A percentile compares a stretch with the other conserved stretches of the same genome.
Evolutionary conservation across 352 stramenopile genomes (phyloP).

Genomic region (Phytophthora cajani): DNA sequence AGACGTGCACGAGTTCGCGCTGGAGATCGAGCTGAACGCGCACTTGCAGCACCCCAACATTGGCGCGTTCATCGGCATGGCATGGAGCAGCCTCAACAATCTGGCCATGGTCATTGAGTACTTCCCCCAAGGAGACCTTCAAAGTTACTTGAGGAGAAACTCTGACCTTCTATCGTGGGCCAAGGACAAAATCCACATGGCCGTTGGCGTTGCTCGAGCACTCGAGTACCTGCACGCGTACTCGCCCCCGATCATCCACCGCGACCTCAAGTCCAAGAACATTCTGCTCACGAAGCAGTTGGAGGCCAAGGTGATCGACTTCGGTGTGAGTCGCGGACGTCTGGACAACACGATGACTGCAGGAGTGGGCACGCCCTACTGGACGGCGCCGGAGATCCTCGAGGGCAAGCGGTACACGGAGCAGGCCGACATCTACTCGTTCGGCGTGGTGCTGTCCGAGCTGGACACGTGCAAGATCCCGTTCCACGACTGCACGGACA

Average conservation of each 20-base stretch:
- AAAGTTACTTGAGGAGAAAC: slow-evolving; percentile 40
- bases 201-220: slow-evolving; percentile 38
- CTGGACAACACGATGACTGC: slow-evolving; percentile 44
- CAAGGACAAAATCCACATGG: slow-evolving; percentile 45
- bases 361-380: slow-evolving; percentile 59
- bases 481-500: slow-evolving; percentile 27
- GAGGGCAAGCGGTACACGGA: slow-evolving; percentile 57
- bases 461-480: slow-evolving; percentile 47
- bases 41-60: slow-evolving; percentile 1
- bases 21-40: slow-evolving; percentile 1
- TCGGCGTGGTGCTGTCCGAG: slow-evolving; percentile 60
- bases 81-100: slow-evolving; percentile 36
- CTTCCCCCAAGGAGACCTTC: slow-evolving; percentile 45
- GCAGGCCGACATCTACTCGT: slow-evolving; percentile 74
- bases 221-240: slow-evolving; percentile 51
- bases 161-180: slow-evolving; percentile 33
- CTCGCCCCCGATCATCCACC: slow-evolving; percentile 49
- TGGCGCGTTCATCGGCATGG: not conserved
- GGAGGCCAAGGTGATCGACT: slow-evolving; percentile 55
- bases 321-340: slow-evolving; percentile 45
- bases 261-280: slow-evolving; percentile 55
- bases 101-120: slow-evolving; percentile 55
- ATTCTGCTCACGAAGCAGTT: slow-evolving; percentile 46
- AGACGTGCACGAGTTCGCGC: slow-evolving; percentile 36
- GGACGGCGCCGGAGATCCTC: slow-evolving; percentile 72